A percentile compares a stretch with the other conserved stretches of the same genome.
Evolutionary conservation across 495 filamentous ascomycete genomes (phyloP).

Genomic region (Aspergillus heteromorphus): DNA sequence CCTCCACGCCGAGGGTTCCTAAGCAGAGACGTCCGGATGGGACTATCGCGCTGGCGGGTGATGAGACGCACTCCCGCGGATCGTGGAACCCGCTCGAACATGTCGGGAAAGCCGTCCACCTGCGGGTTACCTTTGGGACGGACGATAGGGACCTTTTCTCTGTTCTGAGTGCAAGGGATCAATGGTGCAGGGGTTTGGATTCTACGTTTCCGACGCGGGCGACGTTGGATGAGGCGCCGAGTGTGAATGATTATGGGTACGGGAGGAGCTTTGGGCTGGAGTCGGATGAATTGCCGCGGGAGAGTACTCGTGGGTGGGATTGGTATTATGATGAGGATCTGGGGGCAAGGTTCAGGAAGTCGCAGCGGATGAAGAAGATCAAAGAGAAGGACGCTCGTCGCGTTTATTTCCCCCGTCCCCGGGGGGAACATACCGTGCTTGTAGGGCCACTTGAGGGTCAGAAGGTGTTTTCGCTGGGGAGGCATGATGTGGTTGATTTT

Average conservation of each 20-base stretch:
- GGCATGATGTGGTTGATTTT: conserved; percentile 38
- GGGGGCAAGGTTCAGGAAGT: conserved; percentile 30
- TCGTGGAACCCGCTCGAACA: conserved; percentile 34
- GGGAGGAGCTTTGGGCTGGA: conserved; percentile 35
- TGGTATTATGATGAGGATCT: conserved; percentile 49
- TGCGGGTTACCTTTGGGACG: conserved; percentile 36
- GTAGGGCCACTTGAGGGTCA: conserved; percentile 48
- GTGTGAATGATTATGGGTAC: conserved; percentile 32
- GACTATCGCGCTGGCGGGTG: conserved; percentile 9
- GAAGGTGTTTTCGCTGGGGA: conserved; percentile 32
- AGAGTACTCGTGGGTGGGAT: conserved; percentile 46
- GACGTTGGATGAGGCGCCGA: conserved; percentile 22
- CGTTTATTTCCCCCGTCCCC: conserved; percentile 37
- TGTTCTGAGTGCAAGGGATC: conserved; percentile 40
- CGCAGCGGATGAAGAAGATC: conserved; percentile 29
- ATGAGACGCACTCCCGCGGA: conserved; percentile 34
- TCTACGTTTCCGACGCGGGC: conserved; percentile 44
- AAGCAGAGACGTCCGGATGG: conserved; percentile 21
- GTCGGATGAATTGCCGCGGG: conserved; percentile 34
- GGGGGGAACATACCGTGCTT: conserved; percentile 39
- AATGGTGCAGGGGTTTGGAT: conserved; percentile 42
- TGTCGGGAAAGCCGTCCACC: conserved; percentile 33
- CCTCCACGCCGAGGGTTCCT: not conserved
- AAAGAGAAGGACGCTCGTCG: conserved; percentile 23
- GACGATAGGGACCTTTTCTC: conserved; percentile 44